A percentile compares a stretch with the other conserved stretches of the same genome.
phyloP scores from a whole-genome alignment of 208 protist species.

The Leptomonas pyrrhocoris region DNA sequence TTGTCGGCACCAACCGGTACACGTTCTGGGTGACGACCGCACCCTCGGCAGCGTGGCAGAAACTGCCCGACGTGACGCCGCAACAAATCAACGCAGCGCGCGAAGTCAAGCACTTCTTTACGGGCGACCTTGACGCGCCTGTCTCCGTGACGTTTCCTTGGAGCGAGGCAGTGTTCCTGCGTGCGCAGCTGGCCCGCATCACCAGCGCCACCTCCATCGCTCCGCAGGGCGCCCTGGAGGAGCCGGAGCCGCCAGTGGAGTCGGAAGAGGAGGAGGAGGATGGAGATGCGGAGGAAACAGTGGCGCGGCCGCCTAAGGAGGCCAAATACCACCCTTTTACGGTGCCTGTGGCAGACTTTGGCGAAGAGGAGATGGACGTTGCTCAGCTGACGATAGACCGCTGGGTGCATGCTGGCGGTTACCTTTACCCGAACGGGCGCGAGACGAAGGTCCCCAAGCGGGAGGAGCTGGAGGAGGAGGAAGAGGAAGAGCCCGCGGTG shows the following conservation, averaged over 20 bases:
- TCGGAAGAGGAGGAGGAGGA: conserved; percentile 87
- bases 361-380: conserved; percentile 79
- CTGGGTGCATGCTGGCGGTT: conserved; percentile 88
- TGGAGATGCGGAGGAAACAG: conserved; percentile 44
- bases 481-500: conserved; percentile 58
- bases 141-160: conserved; percentile 92
- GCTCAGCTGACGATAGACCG: conserved; percentile 74
- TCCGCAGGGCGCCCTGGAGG: conserved; percentile 85
- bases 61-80: conserved; percentile 94
- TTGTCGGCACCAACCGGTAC: conserved; percentile 86
- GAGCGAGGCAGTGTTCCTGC: conserved; percentile 89
- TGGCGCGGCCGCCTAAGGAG: conserved; percentile 67
- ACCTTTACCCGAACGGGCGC: conserved; percentile 89
- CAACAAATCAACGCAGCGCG: conserved; percentile 91
- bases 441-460: conserved; percentile 89
- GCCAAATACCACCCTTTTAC: conserved; percentile 85
- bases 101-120: conserved; percentile 89
- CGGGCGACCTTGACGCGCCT: conserved; percentile 83
- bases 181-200: conserved; percentile 95
- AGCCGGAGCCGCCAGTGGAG: conserved; percentile 83
- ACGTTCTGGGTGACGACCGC: conserved; percentile 92
- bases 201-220: conserved; percentile 85
- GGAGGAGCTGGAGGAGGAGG: conserved; percentile 79
- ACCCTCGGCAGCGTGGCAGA: conserved; percentile 72
- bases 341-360: conserved; percentile 64